A percentile compares a stretch with the other conserved stretches of the same genome.
Evolutionary conservation across 768 basidiomycete genomes (phyloP).

Genomic region (Calocybe gangraenosa): DNA sequence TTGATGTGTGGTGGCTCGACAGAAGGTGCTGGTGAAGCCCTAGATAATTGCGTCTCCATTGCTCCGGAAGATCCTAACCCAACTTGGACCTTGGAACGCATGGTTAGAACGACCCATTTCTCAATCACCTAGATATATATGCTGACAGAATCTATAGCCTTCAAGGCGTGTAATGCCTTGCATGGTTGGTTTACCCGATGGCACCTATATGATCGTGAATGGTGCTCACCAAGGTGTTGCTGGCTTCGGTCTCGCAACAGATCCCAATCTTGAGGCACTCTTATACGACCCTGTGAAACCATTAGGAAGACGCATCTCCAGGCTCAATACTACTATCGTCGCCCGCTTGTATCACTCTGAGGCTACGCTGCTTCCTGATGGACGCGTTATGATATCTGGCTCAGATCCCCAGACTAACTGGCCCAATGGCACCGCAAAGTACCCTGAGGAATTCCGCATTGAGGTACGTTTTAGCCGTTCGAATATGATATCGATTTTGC

Average conservation of each 20-base stretch:
- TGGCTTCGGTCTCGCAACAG: conserved; percentile 65
- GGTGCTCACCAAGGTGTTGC: conserved; percentile 68
- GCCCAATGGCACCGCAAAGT: conserved; percentile 37
- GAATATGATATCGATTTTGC: too few relatives aligned
- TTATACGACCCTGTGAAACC: conserved; percentile 68
- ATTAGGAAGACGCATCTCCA: conserved; percentile 57
- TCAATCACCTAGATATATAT: neutral
- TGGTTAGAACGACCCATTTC: conserved; percentile 48
- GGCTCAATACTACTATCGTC: conserved; percentile 64
- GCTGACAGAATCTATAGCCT: conserved; percentile 37
- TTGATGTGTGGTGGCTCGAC: conserved; percentile 78
- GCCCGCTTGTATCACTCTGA: conserved; percentile 77
- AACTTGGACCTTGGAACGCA: conserved; percentile 71
- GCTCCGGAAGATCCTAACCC: conserved; percentile 59
- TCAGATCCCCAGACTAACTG: conserved; percentile 62
- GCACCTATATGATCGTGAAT: conserved; percentile 75
- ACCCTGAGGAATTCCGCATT: conserved; percentile 74
- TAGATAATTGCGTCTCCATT: conserved; percentile 72
- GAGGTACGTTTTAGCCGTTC: conserved; percentile 27
- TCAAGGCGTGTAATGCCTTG: conserved; percentile 74
- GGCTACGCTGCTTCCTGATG: conserved; percentile 71
- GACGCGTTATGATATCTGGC: conserved; percentile 70
- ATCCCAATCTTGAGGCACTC: conserved; percentile 61
- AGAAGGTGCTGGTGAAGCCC: conserved; percentile 41
- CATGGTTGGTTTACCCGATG: conserved; percentile 67